Base-by-base conservation (phyloP, 495 filamentous ascomycete species). In the Pyrenula massariospora region DNA sequence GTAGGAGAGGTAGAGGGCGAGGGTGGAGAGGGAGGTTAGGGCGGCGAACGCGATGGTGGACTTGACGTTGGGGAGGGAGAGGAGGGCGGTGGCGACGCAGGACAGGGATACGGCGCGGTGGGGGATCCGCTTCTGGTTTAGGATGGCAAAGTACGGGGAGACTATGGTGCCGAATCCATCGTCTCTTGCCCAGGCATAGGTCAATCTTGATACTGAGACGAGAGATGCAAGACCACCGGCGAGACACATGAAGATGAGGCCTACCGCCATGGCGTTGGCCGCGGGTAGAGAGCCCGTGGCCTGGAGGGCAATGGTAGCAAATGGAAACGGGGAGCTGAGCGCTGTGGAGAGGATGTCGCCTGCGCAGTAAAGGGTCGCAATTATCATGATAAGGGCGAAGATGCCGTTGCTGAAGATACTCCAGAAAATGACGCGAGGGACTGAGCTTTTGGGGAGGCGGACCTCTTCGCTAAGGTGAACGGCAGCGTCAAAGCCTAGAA, bases 141-240 rank as follows among this genome's bases (percentile, higher is more conserved):
- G 73, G 31, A 69, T 60, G 12, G 65, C 68, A 48, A 84, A 76
- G 58, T 74, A 73, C 1, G 59, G 58, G 12, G 74, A 77, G 60
- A 78, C 80, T 1, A 82, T 82, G 31, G 5, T 5, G 31, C 31
- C 31, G 0, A 85, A 65, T 10, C 80, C 82, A 12, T 73, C 65
- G 62, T 86, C 83, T 3, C 82, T 65, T 10, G 83, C 79, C 60
- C 85, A 85, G 1, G 82, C 72, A 75, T 77, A 85, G 15, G 69
- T 69, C 52, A 79, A 73, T 21, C 83, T 71, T 1, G 76, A 79
- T 12, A 74, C 72, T 3, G 78, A 75, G 2, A 81, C 79, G 2
- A 73, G 70, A 54, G 68, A 68, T 49, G 70, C 68, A 15, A 77
- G 54, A 55, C 66, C 69, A 50, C 68, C 67, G 49, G 68, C 66